A percentile compares a stretch with the other conserved stretches of the same genome.
These are phyloP conservation scores for Neoscytalidium dimidiatum DNA, from an alignment of 2,329 filamentous ascomycete genomes.

Conservation along the genomic window DNA sequence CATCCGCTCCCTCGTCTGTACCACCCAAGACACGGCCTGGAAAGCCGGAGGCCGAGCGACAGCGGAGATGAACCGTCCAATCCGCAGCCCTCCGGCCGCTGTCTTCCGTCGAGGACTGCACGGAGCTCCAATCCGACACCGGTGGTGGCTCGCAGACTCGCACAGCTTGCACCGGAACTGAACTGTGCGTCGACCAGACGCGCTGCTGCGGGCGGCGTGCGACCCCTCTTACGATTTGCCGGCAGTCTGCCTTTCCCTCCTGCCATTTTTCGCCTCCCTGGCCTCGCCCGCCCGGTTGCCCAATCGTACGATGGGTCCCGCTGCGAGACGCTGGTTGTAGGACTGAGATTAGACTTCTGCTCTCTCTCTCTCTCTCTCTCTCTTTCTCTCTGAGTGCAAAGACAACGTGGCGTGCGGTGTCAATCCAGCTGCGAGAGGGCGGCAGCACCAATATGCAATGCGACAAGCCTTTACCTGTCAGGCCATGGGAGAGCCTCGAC, in stretches of 20 bases:
- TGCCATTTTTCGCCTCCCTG: not conserved
- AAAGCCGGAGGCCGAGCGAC: not conserved
- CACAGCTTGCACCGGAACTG: not conserved
- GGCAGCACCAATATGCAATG: not conserved
- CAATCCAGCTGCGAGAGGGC: not conserved
- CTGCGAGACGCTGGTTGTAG: not conserved
- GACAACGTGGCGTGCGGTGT: slow-evolving; percentile 10
- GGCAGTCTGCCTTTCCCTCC: not conserved
- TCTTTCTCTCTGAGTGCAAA: not conserved
- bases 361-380: not conserved
- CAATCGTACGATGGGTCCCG: not conserved
- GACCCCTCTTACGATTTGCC: slow-evolving; percentile 5
- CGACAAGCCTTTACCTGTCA: slow-evolving; percentile 1
- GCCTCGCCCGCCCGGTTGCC: not conserved
- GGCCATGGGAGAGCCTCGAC: not conserved
- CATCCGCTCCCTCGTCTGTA: not conserved
- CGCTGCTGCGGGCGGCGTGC: not conserved
- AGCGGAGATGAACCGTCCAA: slow-evolving; percentile 2
- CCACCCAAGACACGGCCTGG: not conserved
- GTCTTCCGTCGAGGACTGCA: not conserved
- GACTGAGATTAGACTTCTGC: not conserved
- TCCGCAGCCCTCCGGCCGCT: not conserved
- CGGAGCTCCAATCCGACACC: not conserved
- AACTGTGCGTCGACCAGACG: not conserved
- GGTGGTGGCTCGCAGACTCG: not conserved